A percentile compares a stretch with the other conserved stretches of the same genome.
Evolutionary conservation across 2,329 filamentous ascomycete genomes (phyloP).

Genomic region (Arthrobotrys conoides): DNA sequence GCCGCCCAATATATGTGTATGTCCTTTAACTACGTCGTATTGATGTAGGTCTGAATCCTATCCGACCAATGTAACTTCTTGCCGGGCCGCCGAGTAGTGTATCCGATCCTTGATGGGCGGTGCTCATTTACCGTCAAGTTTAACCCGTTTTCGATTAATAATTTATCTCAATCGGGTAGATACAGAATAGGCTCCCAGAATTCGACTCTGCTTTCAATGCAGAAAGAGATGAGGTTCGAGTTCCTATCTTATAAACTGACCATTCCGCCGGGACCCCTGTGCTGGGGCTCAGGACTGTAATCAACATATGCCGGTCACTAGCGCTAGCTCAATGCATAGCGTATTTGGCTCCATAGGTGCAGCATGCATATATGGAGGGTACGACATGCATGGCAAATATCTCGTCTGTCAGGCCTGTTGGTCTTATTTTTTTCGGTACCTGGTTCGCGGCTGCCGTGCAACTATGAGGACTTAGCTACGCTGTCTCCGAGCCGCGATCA

Average conservation of each 20-base stretch:
- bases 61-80: neutral
- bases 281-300: neutral
- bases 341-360: neutral
- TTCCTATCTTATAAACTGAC: neutral
- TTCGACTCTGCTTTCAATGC: neutral
- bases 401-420: neutral
- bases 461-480: conserved; percentile 25
- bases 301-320: neutral
- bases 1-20: neutral
- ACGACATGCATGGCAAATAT: no score
- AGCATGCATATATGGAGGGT: neutral
- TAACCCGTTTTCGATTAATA: neutral
- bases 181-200: neutral
- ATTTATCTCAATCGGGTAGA: neutral
- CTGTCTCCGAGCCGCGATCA: conserved; percentile 41
- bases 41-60: neutral
- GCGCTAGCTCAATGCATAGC: neutral
- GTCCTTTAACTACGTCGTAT: neutral
- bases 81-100: neutral
- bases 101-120: conserved; percentile 8
- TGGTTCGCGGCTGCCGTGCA: conserved; percentile 29
- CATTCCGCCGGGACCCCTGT: neutral
- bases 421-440: neutral
- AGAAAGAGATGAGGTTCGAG: neutral
- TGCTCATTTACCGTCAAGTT: neutral